A percentile compares a stretch with the other conserved stretches of the same genome.
These are phyloP conservation scores for Terana coerulea DNA, from an alignment of 768 basidiomycete species.

Conservation along the genomic window DNA sequence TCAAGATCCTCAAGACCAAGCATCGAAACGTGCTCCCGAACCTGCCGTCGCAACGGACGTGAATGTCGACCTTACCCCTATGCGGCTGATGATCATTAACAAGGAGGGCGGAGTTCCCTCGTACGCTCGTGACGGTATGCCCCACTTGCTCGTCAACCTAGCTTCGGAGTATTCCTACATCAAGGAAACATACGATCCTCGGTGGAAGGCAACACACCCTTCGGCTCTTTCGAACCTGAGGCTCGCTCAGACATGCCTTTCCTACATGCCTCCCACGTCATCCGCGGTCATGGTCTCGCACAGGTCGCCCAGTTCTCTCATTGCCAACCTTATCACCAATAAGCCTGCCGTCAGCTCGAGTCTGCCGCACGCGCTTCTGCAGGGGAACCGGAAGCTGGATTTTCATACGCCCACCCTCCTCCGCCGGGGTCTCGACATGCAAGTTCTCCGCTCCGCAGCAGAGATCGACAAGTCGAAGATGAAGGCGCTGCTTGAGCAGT, in stretches of 20 bases:
- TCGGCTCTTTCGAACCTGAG: slow-evolving; percentile 83
- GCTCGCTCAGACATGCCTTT: slow-evolving; percentile 81
- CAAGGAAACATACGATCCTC: slow-evolving; percentile 71
- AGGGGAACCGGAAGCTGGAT: slow-evolving; percentile 81
- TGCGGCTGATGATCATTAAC: slow-evolving; percentile 97
- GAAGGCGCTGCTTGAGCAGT: slow-evolving; percentile 80
- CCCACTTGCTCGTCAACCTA: slow-evolving; percentile 95
- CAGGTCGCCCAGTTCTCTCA: slow-evolving; percentile 90
- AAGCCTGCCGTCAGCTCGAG: slow-evolving; percentile 95
- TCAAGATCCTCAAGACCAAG: slow-evolving; percentile 15
- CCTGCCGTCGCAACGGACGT: slow-evolving; percentile 35
- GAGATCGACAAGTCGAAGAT: slow-evolving; percentile 75
- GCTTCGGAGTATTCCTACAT: slow-evolving; percentile 85
- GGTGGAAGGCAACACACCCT: slow-evolving; percentile 78
- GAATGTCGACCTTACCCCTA: slow-evolving; percentile 82
- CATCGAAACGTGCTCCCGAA: slow-evolving; percentile 26
- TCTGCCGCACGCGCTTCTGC: slow-evolving; percentile 88
- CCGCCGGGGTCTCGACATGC: slow-evolving; percentile 83
- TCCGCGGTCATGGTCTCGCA: slow-evolving; percentile 98
- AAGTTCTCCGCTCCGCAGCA: slow-evolving; percentile 65
- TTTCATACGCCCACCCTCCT: slow-evolving; percentile 91
- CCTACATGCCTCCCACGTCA: slow-evolving; percentile 89
- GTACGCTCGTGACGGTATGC: slow-evolving; percentile 90
- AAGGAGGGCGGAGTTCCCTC: slow-evolving; percentile 96
- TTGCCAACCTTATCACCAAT: slow-evolving; percentile 97